Evolutionary conservation across 2,329 filamentous ascomycete species (phyloP), one percentile per base, ranked within the genome.

Genomic region (Nothophoma quercina): DNA sequence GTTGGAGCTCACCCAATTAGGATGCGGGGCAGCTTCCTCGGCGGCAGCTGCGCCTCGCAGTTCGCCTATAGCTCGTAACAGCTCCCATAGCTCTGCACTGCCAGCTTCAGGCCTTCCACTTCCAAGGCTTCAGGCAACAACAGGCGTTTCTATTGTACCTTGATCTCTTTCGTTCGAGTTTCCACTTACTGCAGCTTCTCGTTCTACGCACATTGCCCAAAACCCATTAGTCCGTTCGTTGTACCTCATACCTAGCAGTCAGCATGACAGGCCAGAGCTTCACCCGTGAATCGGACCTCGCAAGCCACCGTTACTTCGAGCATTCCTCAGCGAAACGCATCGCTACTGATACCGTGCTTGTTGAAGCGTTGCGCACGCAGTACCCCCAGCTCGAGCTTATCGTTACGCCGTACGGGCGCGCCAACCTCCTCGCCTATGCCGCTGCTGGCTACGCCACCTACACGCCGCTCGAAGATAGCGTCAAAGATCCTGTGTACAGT

Each of bases 341-440:
- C 61, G 73, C 76, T 53, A 79, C 78, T 45, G 76, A 80, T 49
- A 57, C 66, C 25, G 73, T 80, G 22, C 58, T 80, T 18, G 70
- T 77, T 39, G 73, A 78, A 51, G 72, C 77, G n/a, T 66, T 80
- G 8, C 77, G 77, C 39, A 68, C 64, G 16, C 77, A 80, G 45
- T 79, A 79, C 45, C 76, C 77, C 12, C 53, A 78, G 23, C 74
- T 79, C 16, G 75, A 79, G 50, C 71, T 80, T 32, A 72, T 75
- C 29, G 65, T 79, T 28, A 67, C 71, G 1, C 77, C 78, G 4
- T 45, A 51, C 23, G 45, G 45, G 28, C 51, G 42, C 32, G 68
- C 70, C 59, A 68, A 77, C 55, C 75, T 80, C 23, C 65, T 79
- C 47, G 69, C 64, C 9, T 80, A 75, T 61, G 78, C 78, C 21